phyloP scores from a whole-genome alignment of 2,329 filamentous ascomycete species.

The Aspergillus oerlinghausenensis region DNA sequence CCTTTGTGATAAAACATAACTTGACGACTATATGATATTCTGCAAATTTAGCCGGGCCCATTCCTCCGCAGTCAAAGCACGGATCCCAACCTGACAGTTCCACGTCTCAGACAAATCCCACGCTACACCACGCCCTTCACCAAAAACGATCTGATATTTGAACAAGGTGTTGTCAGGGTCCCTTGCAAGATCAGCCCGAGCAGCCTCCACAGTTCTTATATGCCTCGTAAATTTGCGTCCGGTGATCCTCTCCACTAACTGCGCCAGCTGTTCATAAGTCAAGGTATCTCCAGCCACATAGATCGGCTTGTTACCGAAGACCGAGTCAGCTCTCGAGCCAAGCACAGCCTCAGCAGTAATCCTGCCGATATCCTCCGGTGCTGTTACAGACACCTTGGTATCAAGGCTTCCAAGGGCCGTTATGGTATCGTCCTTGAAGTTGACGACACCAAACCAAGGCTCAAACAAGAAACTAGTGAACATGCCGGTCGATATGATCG shows the following conservation, averaged over 20 bases:
- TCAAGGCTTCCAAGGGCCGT: conserved; percentile 59
- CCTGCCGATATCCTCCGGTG: conserved; percentile 59
- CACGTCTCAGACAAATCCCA: conserved; percentile 55
- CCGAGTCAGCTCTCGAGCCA: conserved; percentile 16
- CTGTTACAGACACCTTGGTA: conserved; percentile 59
- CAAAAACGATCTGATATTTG: conserved; percentile 60
- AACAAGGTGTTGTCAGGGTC: conserved; percentile 48
- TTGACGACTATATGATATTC: not conserved
- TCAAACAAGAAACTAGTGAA: conserved; percentile 69
- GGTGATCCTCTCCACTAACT: conserved; percentile 47
- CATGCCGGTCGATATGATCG: conserved; percentile 63
- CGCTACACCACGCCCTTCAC: conserved; percentile 52
- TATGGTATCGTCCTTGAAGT: conserved; percentile 39
- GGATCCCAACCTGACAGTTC: conserved; percentile 49
- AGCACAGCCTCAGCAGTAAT: conserved; percentile 54
- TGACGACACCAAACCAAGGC: conserved; percentile 58
- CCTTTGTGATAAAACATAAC: not conserved
- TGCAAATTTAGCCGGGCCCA: conserved; percentile 1
- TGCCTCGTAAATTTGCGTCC: conserved; percentile 42
- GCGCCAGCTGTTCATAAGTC: conserved; percentile 52
- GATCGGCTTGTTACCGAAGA: conserved; percentile 44
- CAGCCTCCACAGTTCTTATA: conserved; percentile 38
- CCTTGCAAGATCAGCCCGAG: conserved; percentile 36
- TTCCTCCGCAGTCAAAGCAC: conserved; percentile 15
- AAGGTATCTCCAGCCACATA: conserved; percentile 61